phyloP scores from a whole-genome alignment of 495 filamentous ascomycete species.

The Astrothelium macrocarpum region DNA sequence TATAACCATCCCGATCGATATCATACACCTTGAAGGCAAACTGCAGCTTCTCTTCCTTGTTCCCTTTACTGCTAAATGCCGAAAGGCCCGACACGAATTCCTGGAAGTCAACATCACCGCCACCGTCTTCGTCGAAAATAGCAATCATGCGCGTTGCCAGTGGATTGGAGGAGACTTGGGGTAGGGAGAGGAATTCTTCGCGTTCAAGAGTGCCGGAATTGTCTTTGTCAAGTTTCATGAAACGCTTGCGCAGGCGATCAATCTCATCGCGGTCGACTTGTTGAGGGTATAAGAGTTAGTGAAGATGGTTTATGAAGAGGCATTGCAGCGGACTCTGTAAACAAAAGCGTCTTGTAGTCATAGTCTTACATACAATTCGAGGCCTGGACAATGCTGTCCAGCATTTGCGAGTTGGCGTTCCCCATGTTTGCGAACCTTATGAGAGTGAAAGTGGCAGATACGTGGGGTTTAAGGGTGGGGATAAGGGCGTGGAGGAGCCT shows the following conservation, averaged over 20 bases:
- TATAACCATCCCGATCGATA: conserved; percentile 97
- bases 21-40: conserved; percentile 99
- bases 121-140: conserved; percentile 98
- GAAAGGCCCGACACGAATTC: conserved; percentile 95
- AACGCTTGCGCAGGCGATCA: conserved; percentile 86
- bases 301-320: conserved; percentile 9
- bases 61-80: conserved; percentile 94
- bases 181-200: conserved; percentile 93
- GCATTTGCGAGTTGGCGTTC: conserved; percentile 69
- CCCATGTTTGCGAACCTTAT: conserved; percentile 47
- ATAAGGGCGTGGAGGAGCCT: background rate
- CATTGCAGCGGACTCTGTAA: background rate
- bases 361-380: conserved; percentile 68
- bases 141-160: conserved; percentile 97
- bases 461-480: background rate
- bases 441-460: conserved; percentile 5
- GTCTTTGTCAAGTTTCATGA: conserved; percentile 99
- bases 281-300: background rate
- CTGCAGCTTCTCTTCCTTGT: conserved; percentile 95
- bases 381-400: conserved; percentile 91
- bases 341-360: background rate
- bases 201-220: conserved; percentile 97
- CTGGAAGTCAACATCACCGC: conserved; percentile 96
- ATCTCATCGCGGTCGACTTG: conserved; percentile 95
- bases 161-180: conserved; percentile 95